Conservation (phyloP, 2,329 filamentous ascomycete species). For the Ilyonectria robusta region DNA sequence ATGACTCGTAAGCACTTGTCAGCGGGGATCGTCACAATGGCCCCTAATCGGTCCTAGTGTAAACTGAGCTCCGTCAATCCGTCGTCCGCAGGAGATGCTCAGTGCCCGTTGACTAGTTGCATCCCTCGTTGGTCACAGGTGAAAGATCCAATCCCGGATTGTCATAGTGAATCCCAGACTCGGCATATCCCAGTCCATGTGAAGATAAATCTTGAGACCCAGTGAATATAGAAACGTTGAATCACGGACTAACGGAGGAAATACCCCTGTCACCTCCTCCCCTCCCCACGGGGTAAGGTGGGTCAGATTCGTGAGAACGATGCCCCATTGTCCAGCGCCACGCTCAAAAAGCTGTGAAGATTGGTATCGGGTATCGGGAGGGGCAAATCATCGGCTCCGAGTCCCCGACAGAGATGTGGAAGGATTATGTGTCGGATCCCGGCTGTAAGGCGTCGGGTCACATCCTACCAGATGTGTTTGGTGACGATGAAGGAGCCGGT, state of each 20-base stretch:
- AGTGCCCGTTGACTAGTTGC: neutral
- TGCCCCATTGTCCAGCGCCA: neutral
- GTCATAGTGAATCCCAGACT: neutral
- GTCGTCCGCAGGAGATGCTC: neutral
- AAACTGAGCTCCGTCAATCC: neutral
- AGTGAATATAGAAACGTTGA: neutral
- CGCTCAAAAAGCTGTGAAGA: neutral
- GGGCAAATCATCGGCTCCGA: neutral
- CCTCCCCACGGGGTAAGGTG: neutral
- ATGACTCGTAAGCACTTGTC: conserved; percentile 17
- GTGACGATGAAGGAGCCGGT: neutral
- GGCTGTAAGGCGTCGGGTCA: neutral
- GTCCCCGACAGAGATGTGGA: neutral
- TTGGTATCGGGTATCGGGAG: neutral
- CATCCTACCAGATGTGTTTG: neutral
- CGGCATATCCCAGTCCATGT: neutral
- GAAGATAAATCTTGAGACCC: neutral
- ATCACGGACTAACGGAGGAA: neutral
- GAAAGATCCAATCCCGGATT: neutral
- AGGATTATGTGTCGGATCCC: neutral
- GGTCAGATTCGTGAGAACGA: neutral
- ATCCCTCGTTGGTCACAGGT: neutral
- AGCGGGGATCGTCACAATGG: conserved; percentile 3
- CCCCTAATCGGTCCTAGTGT: neutral
- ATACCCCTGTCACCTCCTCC: neutral